Percentiles rank a stretch among this genome's conserved stretches.
Conservation (phyloP, 331 rosid species). For the Saraca asoca region DNA sequence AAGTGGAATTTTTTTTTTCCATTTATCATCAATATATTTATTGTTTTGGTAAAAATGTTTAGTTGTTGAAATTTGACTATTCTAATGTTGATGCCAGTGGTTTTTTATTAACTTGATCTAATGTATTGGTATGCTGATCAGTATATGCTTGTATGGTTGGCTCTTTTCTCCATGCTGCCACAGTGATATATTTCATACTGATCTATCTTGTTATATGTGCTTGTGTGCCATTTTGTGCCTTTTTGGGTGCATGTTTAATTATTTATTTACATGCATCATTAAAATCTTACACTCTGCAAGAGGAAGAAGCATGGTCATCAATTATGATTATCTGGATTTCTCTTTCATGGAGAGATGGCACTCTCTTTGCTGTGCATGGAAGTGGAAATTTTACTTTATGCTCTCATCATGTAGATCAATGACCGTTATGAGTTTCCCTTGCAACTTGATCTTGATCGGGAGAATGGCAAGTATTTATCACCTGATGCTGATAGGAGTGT, state of each 20-base stretch:
- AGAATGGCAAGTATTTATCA: conserved; percentile 79
- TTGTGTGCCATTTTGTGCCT: background rate
- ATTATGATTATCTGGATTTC: conserved; percentile 9
- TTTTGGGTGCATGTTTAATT: background rate
- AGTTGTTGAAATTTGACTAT: background rate
- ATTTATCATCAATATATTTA: no score
- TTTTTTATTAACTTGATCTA: no score
- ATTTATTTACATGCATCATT: conserved; percentile 4
- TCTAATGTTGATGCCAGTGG: no score
- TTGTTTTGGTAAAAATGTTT: conserved; percentile 7
- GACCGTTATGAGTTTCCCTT: conserved; percentile 91
- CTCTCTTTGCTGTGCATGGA: conserved; percentile 8
- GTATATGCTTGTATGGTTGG: no score
- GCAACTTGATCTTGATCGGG: conserved; percentile 88
- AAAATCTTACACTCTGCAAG: conserved; percentile 18
- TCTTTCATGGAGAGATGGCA: conserved; percentile 26
- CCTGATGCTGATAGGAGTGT: conserved; percentile 88
- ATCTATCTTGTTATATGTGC: background rate
- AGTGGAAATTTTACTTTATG: background rate
- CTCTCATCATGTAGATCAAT: conserved; percentile 58
- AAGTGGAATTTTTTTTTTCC: background rate
- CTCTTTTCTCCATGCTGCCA: background rate
- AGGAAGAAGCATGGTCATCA: conserved; percentile 23
- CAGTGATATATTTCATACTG: background rate
- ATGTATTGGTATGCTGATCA: no score